phyloP scores from a whole-genome alignment of 108 stramenopile species.

The Cyclotella cryptica region DNA sequence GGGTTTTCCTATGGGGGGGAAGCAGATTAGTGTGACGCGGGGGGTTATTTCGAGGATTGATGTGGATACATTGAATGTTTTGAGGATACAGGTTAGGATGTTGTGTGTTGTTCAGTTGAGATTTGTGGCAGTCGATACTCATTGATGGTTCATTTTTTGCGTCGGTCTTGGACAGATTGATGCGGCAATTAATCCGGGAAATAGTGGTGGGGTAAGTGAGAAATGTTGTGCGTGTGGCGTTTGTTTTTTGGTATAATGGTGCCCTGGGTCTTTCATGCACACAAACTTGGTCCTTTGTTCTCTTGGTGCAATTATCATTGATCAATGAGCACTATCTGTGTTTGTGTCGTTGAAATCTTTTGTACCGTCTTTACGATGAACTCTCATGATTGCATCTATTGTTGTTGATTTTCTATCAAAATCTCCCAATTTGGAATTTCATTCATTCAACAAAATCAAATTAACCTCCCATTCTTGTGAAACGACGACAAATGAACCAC shows the following conservation, averaged over 20 bases:
- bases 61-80: constrained; percentile 52
- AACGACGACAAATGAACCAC: neutral
- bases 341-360: no score
- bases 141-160: no score
- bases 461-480: neutral
- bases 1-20: constrained; percentile 76
- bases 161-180: constrained; percentile 43
- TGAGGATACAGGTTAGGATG: constrained; percentile 59
- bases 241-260: neutral
- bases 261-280: neutral
- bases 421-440: neutral
- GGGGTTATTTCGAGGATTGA: constrained; percentile 78
- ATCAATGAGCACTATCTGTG: no score
- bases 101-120: neutral
- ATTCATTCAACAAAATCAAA: constrained; percentile 6
- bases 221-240: neutral
- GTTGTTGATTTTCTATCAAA: neutral
- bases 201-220: constrained; percentile 57
- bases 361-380: no score
- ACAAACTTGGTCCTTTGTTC: no score
- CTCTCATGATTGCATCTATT: neutral
- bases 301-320: no score
- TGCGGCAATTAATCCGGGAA: constrained; percentile 76
- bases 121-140: no score
- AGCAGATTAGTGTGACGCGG: constrained; percentile 63